Base-by-base conservation (phyloP, 805 yeast species). In the Clavispora santaluciae region DNA sequence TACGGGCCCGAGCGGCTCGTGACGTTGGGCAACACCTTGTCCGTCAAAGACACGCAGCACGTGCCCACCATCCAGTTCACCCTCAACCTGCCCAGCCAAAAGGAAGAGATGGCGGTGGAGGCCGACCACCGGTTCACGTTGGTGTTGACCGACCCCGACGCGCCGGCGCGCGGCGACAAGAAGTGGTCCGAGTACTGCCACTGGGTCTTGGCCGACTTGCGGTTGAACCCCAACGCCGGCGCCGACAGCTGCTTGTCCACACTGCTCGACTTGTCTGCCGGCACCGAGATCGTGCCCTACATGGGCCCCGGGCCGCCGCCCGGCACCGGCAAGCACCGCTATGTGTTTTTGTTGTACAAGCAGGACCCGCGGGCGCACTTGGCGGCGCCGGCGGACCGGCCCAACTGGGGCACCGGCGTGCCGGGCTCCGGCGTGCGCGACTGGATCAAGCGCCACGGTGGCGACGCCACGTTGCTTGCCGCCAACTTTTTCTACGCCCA, bases 91-190 rank as follows among this genome's bases (percentile, higher is more conserved):
- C 68, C 73, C 13, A 64, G 68, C 28, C 62, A 66, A 40, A 72
- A 73, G 33, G 57, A 61, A 16, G 71, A 69, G 25, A 52, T 71
- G 48, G 71, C 68, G 46, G 64, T 74, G 28, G 55, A 65, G 12
- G 51, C 61, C 18, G 60, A 70, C 20, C 83, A 79, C 49, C 63
- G 73, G 38, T 89, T 84, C 64, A 79, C 93, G 9, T 65, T 90
- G 49, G 85, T 86, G 3, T 51, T 89, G 49, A 90, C 96, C 6
- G 96, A 89, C 61, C 97, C 97, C 1, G 96, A 89, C 68, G 96
- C 96, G 6, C 97, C 97, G 11, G 76, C 89, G 3, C 75, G 79
- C 51, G 72, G 76, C 3, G 96, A 89, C 60, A 79, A 82, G 56
- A 86, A 81, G 58, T 88, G 95, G 95, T 82, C 93, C 3, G 95